These are phyloP conservation scores for Epichloe aotearoae DNA, from an alignment of 2,329 filamentous ascomycete genomes.

Conservation along the genomic window DNA sequence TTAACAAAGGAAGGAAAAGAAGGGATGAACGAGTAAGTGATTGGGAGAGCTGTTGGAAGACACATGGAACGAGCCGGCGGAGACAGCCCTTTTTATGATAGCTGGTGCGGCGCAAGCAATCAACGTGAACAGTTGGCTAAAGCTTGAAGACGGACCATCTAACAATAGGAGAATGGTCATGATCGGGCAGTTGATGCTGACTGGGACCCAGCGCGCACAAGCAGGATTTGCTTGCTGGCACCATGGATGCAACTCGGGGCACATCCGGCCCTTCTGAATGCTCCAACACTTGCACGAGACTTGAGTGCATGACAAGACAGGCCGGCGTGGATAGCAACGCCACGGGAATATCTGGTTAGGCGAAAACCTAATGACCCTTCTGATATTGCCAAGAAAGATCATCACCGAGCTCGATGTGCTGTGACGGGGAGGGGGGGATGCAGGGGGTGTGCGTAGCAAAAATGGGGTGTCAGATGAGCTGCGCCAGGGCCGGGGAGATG, in stretches of 20 bases:
- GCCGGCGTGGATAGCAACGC: background rate
- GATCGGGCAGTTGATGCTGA: background rate
- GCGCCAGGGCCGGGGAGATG: background rate
- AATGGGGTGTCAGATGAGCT: background rate
- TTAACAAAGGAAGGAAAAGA: background rate
- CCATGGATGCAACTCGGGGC: background rate
- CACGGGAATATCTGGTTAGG: background rate
- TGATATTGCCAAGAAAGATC: background rate
- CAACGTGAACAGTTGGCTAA: background rate
- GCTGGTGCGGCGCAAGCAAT: background rate
- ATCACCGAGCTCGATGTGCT: background rate
- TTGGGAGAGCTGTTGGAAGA: background rate
- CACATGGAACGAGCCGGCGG: background rate
- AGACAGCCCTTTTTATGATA: background rate
- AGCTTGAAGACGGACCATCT: background rate
- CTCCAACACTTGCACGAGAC: constrained; percentile 6
- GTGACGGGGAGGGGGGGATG: background rate
- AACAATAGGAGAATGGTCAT: background rate
- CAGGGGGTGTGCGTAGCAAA: constrained; percentile 1
- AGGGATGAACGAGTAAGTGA: background rate
- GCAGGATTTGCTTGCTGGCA: background rate
- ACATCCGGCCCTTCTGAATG: constrained; percentile 2
- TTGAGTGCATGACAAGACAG: constrained; percentile 4
- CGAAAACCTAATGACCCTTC: background rate
- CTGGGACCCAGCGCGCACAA: background rate